A percentile compares a stretch with the other conserved stretches of the same genome.
Evolutionary conservation across 441 rosid species (phyloP).

Genomic region (Populus hybrid): DNA sequence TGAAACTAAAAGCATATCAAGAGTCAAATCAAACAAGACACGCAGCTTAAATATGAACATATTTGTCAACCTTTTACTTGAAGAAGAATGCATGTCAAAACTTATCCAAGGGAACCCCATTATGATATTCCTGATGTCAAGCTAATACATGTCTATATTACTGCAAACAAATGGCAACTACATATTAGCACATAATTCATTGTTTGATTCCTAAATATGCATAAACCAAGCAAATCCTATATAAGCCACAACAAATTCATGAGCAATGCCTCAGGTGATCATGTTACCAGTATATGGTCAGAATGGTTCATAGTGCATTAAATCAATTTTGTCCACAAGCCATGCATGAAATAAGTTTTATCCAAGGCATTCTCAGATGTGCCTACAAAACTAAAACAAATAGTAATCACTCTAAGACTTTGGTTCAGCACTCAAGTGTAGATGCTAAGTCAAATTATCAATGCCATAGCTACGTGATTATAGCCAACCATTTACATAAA

Average conservation of each 20-base stretch:
- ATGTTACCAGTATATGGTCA: background rate
- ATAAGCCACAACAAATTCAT: background rate
- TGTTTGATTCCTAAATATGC: background rate
- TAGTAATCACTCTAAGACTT: background rate
- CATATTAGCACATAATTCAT: background rate
- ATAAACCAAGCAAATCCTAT: background rate
- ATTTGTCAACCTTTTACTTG: background rate
- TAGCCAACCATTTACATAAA: background rate
- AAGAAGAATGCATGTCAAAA: background rate
- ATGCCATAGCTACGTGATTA: background rate
- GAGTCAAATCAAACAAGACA: background rate
- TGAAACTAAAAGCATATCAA: background rate
- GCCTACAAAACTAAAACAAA: background rate
- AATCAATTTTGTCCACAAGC: background rate
- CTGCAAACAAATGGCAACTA: background rate
- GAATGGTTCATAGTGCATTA: background rate
- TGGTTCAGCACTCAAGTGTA: background rate
- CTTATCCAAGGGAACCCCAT: background rate
- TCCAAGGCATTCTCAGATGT: background rate
- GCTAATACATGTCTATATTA: background rate
- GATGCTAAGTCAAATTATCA: background rate
- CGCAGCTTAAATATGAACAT: background rate
- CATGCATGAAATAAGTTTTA: background rate
- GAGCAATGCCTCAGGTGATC: background rate
- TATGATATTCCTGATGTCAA: background rate